Percentiles rank a stretch among this genome's conserved stretches.
phyloP scores from a whole-genome alignment of 108 stramenopile species.

The Cyclotella baltica region DNA sequence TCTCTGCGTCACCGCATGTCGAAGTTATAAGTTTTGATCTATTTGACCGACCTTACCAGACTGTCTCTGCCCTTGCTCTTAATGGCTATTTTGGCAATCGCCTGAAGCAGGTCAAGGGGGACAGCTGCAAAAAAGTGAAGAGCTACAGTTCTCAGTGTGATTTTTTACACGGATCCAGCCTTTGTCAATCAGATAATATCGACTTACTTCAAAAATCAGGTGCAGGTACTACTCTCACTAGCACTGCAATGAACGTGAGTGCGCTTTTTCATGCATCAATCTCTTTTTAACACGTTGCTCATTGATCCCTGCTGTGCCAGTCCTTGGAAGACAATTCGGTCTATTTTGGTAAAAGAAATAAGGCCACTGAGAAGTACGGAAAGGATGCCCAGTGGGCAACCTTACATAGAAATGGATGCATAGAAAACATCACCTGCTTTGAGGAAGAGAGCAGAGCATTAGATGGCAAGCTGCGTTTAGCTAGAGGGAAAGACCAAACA shows the following conservation, averaged over 20 bases:
- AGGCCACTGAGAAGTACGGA: neutral
- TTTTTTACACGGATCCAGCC: constrained; percentile 64
- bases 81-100: constrained; percentile 11
- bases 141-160: constrained; percentile 36
- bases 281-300: too few species aligned
- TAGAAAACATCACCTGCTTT: constrained; percentile 45
- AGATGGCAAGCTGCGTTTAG: constrained; percentile 41
- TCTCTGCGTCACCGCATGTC: constrained; percentile 8
- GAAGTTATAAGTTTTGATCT: constrained; percentile 56
- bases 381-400: constrained; percentile 53
- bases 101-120: constrained; percentile 26
- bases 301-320: too few species aligned
- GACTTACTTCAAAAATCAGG: constrained; percentile 56
- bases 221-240: constrained; percentile 49
- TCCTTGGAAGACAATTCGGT: constrained; percentile 44
- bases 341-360: constrained; percentile 45
- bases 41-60: constrained; percentile 65
- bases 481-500: constrained; percentile 28
- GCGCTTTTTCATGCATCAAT: neutral
- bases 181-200: constrained; percentile 60
- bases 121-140: constrained; percentile 58
- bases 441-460: constrained; percentile 38
- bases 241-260: constrained; percentile 56
- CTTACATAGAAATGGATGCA: constrained; percentile 44
- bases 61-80: constrained; percentile 26